Evolutionary conservation across 805 yeast genomes (phyloP).

Genomic region (Monosporozyma yasuniensis): DNA sequence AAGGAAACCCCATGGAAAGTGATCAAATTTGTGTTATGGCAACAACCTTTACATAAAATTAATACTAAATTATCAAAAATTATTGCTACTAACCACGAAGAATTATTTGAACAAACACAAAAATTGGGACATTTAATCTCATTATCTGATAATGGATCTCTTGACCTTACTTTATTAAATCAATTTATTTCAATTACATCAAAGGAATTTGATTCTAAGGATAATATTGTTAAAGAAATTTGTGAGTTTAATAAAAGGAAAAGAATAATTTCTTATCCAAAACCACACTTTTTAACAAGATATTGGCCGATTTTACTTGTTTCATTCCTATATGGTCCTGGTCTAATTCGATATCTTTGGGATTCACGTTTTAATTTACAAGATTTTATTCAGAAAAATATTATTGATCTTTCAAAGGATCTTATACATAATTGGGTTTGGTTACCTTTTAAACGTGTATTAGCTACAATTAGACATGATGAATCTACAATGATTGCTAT

Average conservation of each 20-base stretch:
- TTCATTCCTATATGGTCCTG: conserved; percentile 45
- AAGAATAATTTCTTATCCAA: conserved; percentile 3
- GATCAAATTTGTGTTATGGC: conserved; percentile 2
- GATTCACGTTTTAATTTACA: conserved; percentile 45
- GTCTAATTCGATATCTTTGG: conserved; percentile 35
- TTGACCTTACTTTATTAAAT: background rate
- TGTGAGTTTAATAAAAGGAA: background rate
- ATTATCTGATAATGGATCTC: background rate
- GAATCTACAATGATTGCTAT: conserved; percentile 63
- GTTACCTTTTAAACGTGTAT: conserved; percentile 60
- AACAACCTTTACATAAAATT: conserved; percentile 13
- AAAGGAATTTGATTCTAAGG: background rate
- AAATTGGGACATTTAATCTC: conserved; percentile 16
- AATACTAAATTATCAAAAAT: conserved; percentile 12
- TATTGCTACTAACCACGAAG: conserved; percentile 2
- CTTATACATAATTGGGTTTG: conserved; percentile 79
- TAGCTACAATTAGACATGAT: conserved; percentile 79
- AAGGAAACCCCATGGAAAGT: background rate
- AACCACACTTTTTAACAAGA: conserved; percentile 39
- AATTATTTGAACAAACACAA: conserved; percentile 7
- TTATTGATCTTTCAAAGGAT: conserved; percentile 56
- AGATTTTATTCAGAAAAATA: conserved; percentile 48
- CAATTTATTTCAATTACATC: background rate
- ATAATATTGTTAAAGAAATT: background rate
- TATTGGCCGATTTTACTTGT: conserved; percentile 58